Evolutionary conservation across 345 rosid species (phyloP).

Genomic region (Gossypium arboreum): DNA sequence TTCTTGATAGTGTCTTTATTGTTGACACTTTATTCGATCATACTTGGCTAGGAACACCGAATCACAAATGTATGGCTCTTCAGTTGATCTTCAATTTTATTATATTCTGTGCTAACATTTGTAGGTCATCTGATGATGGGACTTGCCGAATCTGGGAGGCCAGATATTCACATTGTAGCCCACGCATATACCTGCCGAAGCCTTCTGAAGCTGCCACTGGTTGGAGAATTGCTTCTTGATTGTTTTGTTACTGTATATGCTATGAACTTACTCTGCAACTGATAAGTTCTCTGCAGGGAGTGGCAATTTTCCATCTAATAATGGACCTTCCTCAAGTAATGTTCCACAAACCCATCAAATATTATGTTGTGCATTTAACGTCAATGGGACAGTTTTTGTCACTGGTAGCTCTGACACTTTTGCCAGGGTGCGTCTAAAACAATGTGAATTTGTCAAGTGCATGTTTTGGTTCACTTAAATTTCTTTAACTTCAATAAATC

Average conservation of each 20-base stretch:
- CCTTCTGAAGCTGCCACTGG: slow-evolving; percentile 65
- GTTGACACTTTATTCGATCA: slow-evolving; percentile 2
- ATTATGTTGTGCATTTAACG: slow-evolving; percentile 90
- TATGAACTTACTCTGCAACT: slow-evolving; percentile 19
- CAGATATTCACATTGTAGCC: slow-evolving; percentile 67
- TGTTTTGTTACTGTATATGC: slow-evolving; percentile 15
- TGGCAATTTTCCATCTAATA: slow-evolving; percentile 42
- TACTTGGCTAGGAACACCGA: slow-evolving; percentile 15
- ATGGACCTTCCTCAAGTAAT: slow-evolving; percentile 56
- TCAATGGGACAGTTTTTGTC: slow-evolving; percentile 96
- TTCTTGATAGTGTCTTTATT: slow-evolving; percentile 9
- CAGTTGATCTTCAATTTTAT: neutral
- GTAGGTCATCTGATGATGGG: slow-evolving; percentile 98
- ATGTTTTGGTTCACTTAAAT: slow-evolving; percentile 6
- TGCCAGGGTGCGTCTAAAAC: slow-evolving; percentile 73
- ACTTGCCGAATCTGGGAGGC: slow-evolving; percentile 99
- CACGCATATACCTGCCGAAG: slow-evolving; percentile 71
- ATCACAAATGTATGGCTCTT: slow-evolving; percentile 1
- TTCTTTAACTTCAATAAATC: slow-evolving; percentile 18
- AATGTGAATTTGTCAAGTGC: slow-evolving; percentile 23
- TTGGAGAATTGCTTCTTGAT: slow-evolving; percentile 32
- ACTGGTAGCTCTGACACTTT: slow-evolving; percentile 97
- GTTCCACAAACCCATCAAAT: slow-evolving; percentile 67
- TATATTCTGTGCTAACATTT: slow-evolving; percentile 25
- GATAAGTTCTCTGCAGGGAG: slow-evolving; percentile 48